Base-by-base conservation (phyloP, 139 green algal species). In the Zygnema cylindricum region DNA sequence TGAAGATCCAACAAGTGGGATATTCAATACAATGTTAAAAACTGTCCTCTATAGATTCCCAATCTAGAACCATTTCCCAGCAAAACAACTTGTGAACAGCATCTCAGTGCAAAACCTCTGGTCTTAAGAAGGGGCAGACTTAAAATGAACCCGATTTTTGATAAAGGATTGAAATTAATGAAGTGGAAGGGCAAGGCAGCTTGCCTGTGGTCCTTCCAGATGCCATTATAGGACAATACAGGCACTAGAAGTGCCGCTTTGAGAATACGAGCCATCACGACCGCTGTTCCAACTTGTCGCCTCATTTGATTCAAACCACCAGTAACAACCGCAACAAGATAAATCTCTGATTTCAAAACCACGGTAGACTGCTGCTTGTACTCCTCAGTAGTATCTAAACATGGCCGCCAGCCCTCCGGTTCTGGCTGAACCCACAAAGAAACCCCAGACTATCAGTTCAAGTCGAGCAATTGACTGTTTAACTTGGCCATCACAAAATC, bases 271-370 rank as follows among this genome's bases (percentile, higher is more conserved):
- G 85, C 85, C 1, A 89, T 71, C 0, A 85, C 85, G 39, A 89
- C 85, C 0, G 85, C 85, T 36, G 82, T 75, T 33, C 71, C 38
- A 40, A 89, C 84, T 57, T 89, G 75, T 1, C 36, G 38, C 38
- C 85, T 69, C 73, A 85, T 84, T 77, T 89, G 85, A 73, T 89
- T 89, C 23, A 89, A 77, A 21, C 85, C 85, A 1, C 85, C 85
- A 1, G 71, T 76, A 39, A 88, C 83, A 43, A 88, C 83, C 1
- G 40, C 83, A 38, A 88, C 38, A 42, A 88, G 43, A 11, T 71
- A 88, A 0, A 39, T 55, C 41, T 84, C 77, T 35, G n/a, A 49
- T 11, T 55, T 39, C 22, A 54, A 32, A 2, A 63, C 35, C 41
- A 76, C 76, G 21, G 2, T 11, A 16, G 71, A 79, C 71, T 54